Conservation (phyloP, 176 grass and related monocot species). For the Oryza longistaminata region DNA sequence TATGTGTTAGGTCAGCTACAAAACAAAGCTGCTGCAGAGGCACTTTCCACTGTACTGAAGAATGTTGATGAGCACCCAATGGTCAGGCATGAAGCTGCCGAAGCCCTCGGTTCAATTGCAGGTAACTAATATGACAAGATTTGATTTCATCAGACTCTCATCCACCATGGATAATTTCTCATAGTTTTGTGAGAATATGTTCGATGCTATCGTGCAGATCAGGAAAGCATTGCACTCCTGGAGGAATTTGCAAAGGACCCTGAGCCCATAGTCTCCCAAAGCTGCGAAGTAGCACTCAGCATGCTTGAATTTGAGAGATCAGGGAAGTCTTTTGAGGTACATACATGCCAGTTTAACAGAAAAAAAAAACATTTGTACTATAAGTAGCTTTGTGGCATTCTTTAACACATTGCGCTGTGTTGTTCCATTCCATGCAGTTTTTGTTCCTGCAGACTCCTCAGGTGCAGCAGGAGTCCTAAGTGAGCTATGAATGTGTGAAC, state of each 20-base stretch:
- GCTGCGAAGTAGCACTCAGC: conserved; percentile 89
- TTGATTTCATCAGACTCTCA: not conserved
- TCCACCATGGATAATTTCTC: not conserved
- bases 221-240: conserved; percentile 69
- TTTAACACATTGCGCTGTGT: not conserved
- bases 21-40: too few species aligned
- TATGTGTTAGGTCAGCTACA: conserved; percentile 8
- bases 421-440: conserved; percentile 35
- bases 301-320: conserved; percentile 89
- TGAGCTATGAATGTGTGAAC: not conserved
- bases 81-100: conserved; percentile 97
- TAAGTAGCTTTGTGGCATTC: not conserved
- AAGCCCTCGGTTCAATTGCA: conserved; percentile 94
- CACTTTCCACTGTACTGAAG: too few species aligned
- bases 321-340: conserved; percentile 86
- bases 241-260: conserved; percentile 71
- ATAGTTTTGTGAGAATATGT: conserved; percentile 13
- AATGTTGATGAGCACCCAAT: conserved; percentile 62
- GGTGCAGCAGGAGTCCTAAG: conserved; percentile 41
- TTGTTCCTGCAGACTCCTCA: conserved; percentile 71
- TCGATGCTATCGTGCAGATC: conserved; percentile 50
- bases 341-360: too few species aligned
- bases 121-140: conserved; percentile 32
- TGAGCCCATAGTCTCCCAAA: conserved; percentile 88
- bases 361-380: not conserved